Base-by-base conservation (phyloP, 108 stramenopile genomes). In the Phaeodactylum tricornutum region DNA sequence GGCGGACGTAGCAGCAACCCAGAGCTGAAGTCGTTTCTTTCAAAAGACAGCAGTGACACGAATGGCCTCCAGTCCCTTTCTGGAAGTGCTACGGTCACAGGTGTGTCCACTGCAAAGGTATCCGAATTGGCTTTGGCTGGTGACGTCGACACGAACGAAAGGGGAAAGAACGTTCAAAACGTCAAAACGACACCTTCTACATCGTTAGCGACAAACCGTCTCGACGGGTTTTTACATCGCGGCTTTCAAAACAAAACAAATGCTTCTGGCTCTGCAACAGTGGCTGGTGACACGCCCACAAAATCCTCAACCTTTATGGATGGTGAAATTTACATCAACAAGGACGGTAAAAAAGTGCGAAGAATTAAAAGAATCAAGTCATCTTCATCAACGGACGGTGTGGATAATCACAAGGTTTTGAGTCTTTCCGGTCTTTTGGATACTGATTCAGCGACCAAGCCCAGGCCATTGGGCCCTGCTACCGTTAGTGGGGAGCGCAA, bases 331-430 rank as follows among this genome's bases (percentile, higher is more conserved):
- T 69, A 75, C 31, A 50, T 75, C 30, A 53, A 67, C 15, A 59
- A 55, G 2, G 74, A 75, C 32, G 74, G 74, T 19, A 75, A 69
- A 49, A 69, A 69, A 34, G 74, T 66, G 15, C 36, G 65, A 47
- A 22, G 57, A 60, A 53, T 73, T 4, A 50, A 45, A 23, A 65
- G 57, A 31, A 29, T 28, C 14, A 29, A 29, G 22, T 8, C 0
- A 2, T 4, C 12, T 16, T 17, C n/a, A 37, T 26, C 45, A 14
- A 4, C 45, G 5, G 27, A 5, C 5, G 21, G 24, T 4, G 20
- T 14, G 20, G 9, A n/a, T 9, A 12, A 46, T 26, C 8, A 34
- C 11, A 34, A 34, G 33, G 33, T 12, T 34, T 8, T 12, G 12
- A 34, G 12, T 8, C 33, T 11, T 11, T 8, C 33, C 11, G 33